phyloP scores from a whole-genome alignment of 139 green algal species.

The Chloropicon primus region DNA sequence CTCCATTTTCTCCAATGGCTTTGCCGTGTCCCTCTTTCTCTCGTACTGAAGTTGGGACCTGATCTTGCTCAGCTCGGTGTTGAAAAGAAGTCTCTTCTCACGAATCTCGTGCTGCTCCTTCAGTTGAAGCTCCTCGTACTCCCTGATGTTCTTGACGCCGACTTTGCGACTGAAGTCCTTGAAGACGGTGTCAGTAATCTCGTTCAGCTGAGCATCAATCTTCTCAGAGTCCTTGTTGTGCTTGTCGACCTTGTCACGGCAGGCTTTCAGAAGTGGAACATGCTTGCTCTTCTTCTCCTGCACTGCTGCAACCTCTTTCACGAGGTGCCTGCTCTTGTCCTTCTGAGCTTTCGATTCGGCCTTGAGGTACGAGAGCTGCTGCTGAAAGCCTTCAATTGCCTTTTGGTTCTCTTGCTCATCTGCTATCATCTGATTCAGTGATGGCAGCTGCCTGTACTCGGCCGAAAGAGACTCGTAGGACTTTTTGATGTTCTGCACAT shows the following conservation, averaged over 20 bases:
- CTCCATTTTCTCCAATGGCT: not conserved
- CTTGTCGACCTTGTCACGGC: constrained; percentile 6
- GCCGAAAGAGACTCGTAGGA: not conserved
- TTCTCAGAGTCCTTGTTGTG: not conserved
- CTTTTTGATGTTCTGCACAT: not conserved
- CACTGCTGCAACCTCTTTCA: constrained; percentile 14
- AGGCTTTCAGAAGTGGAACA: constrained; percentile 14
- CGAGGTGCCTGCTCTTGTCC: constrained; percentile 7
- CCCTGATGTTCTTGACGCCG: constrained; percentile 2
- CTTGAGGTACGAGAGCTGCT: constrained; percentile 20
- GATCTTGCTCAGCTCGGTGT: constrained; percentile 2
- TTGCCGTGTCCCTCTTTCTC: not conserved
- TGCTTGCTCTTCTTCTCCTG: constrained; percentile 17
- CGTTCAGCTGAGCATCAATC: constrained; percentile 35
- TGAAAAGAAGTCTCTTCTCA: constrained; percentile 5
- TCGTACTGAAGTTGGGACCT: constrained; percentile 1
- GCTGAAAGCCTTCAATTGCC: constrained; percentile 21
- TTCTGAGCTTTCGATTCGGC: constrained; percentile 20
- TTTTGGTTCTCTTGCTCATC: constrained; percentile 16
- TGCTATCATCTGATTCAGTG: not conserved
- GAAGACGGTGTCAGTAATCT: constrained; percentile 32
- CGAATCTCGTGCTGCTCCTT: not conserved
- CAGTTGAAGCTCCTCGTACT: constrained; percentile 2
- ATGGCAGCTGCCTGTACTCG: not conserved
- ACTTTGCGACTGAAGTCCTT: not conserved